Conservation (phyloP, 208 protist species). For the Crithidia bombi region DNA sequence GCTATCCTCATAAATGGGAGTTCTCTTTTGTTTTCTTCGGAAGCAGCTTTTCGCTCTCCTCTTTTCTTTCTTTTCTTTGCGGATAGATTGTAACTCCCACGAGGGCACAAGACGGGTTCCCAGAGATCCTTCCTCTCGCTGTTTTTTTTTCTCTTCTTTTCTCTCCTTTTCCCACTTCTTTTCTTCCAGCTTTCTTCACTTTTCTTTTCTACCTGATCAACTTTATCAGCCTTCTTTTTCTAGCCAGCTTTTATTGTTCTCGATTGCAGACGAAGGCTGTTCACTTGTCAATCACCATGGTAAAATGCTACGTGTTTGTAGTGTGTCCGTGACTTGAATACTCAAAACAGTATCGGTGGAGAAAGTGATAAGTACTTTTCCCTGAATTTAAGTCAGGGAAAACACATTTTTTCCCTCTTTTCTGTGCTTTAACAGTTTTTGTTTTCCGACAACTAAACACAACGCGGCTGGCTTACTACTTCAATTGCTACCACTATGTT, state of each 20-base stretch:
- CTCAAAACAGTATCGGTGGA: conserved; percentile 13
- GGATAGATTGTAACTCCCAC: no score
- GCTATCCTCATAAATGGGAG: no score
- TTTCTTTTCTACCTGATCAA: conserved; percentile 16
- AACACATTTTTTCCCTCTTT: conserved; percentile 5
- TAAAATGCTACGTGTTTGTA: conserved; percentile 8
- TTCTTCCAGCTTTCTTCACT: conserved; percentile 16
- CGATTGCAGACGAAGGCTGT: background rate
- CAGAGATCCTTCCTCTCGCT: conserved; percentile 2
- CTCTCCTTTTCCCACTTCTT: conserved; percentile 20
- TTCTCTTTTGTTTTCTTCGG: no score
- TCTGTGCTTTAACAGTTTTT: background rate
- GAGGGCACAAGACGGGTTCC: background rate
- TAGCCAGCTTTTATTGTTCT: background rate
- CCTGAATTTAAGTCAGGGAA: background rate
- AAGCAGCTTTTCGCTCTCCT: no score
- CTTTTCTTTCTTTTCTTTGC: no score
- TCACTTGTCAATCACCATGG: background rate
- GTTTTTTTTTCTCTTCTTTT: conserved; percentile 16
- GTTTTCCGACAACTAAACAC: conserved; percentile 3
- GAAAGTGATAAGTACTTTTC: conserved; percentile 6
- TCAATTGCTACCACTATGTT: background rate
- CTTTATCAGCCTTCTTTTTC: background rate
- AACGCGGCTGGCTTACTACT: conserved; percentile 1
- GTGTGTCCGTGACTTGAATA: conserved; percentile 6